Evolutionary conservation across 2,329 filamentous ascomycete genomes (phyloP).

Genomic region (Bipolaris zeicola): DNA sequence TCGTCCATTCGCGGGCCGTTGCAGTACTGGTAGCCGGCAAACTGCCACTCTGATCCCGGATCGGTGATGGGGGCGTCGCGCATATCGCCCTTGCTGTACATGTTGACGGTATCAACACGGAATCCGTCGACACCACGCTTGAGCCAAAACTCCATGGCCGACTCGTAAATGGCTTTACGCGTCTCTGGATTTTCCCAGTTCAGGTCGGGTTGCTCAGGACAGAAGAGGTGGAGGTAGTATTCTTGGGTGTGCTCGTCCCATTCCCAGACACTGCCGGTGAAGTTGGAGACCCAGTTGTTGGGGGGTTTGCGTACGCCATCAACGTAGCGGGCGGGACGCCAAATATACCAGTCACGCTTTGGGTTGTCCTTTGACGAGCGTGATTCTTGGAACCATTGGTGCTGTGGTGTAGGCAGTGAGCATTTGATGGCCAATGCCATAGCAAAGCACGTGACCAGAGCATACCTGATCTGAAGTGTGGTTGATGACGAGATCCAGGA

Average conservation of each 20-base stretch:
- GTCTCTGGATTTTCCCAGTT: conserved; percentile 79
- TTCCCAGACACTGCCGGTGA: conserved; percentile 69
- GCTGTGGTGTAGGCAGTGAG: conserved; percentile 38
- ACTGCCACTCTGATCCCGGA: conserved; percentile 40
- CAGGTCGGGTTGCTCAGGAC: conserved; percentile 78
- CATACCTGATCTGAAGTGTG: conserved; percentile 47
- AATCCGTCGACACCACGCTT: conserved; percentile 66
- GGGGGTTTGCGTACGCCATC: conserved; percentile 70
- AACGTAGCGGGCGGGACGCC: conserved; percentile 53
- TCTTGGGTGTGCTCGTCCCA: conserved; percentile 73
- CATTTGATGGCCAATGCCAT: neutral
- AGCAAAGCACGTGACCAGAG: neutral
- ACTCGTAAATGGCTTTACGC: conserved; percentile 70
- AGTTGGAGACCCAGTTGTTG: conserved; percentile 73
- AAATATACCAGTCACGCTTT: conserved; percentile 64
- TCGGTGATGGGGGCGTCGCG: conserved; percentile 42
- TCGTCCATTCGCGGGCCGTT: conserved; percentile 74
- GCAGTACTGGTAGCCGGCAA: conserved; percentile 59
- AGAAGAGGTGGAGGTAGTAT: conserved; percentile 79
- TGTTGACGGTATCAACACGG: conserved; percentile 48
- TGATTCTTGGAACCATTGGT: conserved; percentile 64
- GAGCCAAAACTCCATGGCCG: conserved; percentile 78
- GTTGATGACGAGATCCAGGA: conserved; percentile 50
- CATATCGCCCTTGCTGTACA: conserved; percentile 47
- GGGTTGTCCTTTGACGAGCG: conserved; percentile 55